Percentiles rank a stretch among this genome's conserved stretches.
These are phyloP conservation scores for Sicyos edulis DNA, from an alignment of 306 rosid genomes.

Conservation along the genomic window DNA sequence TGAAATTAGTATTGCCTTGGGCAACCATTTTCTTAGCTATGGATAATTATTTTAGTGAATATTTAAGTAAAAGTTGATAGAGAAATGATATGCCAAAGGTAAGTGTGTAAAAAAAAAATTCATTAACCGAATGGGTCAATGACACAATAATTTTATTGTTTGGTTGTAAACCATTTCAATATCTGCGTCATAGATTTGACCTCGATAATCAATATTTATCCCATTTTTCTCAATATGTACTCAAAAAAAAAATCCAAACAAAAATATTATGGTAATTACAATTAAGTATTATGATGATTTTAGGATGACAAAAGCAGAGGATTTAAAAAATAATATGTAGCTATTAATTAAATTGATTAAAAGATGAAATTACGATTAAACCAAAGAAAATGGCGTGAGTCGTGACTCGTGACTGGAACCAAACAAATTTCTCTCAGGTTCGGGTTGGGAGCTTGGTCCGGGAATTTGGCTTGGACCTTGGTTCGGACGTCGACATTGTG, in stretches of 20 bases:
- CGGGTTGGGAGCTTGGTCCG: constrained; percentile 24
- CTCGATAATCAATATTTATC: no score
- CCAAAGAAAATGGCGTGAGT: constrained; percentile 22
- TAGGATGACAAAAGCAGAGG: constrained; percentile 22
- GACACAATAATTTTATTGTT: no score
- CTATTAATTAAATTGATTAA: neutral
- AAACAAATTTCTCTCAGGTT: constrained; percentile 41
- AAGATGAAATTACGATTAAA: constrained; percentile 9
- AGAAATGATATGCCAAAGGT: neutral
- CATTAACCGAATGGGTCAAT: no score
- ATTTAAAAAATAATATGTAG: neutral
- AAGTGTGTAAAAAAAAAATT: no score
- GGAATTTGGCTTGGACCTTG: constrained; percentile 13
- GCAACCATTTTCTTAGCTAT: neutral
- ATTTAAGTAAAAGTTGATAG: neutral
- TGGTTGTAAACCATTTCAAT: no score
- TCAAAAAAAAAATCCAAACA: neutral
- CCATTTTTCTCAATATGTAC: no score
- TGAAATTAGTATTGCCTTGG: neutral
- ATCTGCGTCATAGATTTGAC: no score
- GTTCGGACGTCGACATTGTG: constrained; percentile 54
- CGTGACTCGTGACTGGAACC: constrained; percentile 39
- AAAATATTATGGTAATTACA: constrained; percentile 3
- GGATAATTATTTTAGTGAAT: neutral
- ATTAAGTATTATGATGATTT: neutral